A percentile compares a stretch with the other conserved stretches of the same genome.
Evolutionary conservation across 2,329 filamentous ascomycete genomes (phyloP).

Genomic region (Aspergillus persii): DNA sequence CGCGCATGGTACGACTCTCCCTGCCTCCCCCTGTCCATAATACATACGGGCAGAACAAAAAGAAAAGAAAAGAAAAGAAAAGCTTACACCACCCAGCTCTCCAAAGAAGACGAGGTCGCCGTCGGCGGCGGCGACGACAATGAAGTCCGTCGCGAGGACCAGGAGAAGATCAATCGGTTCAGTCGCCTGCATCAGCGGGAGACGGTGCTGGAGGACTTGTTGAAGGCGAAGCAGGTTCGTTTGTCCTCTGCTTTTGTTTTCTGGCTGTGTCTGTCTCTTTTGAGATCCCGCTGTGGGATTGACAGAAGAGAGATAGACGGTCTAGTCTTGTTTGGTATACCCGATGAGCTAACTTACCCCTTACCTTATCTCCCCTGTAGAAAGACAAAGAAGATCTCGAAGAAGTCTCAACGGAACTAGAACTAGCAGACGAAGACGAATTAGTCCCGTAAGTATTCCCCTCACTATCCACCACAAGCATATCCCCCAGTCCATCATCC

Average conservation of each 20-base stretch:
- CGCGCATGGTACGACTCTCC: constrained; percentile 56
- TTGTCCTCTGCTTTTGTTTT: not conserved
- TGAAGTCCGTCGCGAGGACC: constrained; percentile 92
- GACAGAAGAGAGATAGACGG: no score
- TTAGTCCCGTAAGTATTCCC: constrained; percentile 72
- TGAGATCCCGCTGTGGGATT: no score
- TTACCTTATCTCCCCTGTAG: constrained; percentile 46
- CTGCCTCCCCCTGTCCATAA: not conserved
- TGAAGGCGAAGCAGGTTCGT: constrained; percentile 69
- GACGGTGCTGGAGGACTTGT: constrained; percentile 71
- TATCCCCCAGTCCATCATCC: no score
- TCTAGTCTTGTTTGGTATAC: not conserved
- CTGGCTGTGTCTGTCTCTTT: no score
- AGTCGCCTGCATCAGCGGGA: constrained; percentile 90
- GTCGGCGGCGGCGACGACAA: constrained; percentile 70
- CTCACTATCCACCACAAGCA: not conserved
- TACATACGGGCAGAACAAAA: not conserved
- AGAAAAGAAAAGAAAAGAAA: no score
- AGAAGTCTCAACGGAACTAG: constrained; percentile 84
- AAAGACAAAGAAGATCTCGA: constrained; percentile 99
- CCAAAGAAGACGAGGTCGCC: constrained; percentile 82
- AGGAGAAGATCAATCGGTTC: constrained; percentile 98
- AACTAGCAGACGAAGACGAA: constrained; percentile 93
- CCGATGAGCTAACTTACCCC: not conserved
- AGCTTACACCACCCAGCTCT: constrained; percentile 60